phyloP scores from a whole-genome alignment of 306 rosid genomes.

The Sesbania bispinosa region DNA sequence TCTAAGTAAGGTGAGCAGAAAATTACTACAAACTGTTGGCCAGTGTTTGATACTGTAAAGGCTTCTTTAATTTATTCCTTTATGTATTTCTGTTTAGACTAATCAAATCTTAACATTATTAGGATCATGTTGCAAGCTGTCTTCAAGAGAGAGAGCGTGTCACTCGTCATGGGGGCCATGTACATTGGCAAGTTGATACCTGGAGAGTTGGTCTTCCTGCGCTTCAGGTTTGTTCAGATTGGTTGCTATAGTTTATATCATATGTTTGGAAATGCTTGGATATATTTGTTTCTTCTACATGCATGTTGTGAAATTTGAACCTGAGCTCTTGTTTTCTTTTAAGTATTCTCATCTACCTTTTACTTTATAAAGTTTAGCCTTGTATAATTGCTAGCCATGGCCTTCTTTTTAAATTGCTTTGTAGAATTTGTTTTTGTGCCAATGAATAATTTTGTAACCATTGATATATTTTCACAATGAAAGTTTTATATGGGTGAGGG shows the following conservation, averaged over 20 bases:
- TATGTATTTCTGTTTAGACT: neutral
- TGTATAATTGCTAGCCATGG: neutral
- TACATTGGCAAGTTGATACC: conserved; percentile 88
- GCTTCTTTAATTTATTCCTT: neutral
- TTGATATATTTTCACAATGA: neutral
- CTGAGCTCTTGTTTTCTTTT: neutral
- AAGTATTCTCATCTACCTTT: neutral
- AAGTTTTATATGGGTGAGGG: neutral
- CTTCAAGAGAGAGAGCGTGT: conserved; percentile 84
- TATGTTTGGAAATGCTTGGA: neutral
- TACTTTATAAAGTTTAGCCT: neutral
- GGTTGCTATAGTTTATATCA: conserved; percentile 1
- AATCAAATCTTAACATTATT: conserved; percentile 16
- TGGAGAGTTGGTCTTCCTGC: conserved; percentile 97
- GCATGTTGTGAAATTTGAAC: neutral
- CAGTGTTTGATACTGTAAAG: neutral
- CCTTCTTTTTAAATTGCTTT: neutral
- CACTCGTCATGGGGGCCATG: conserved; percentile 64
- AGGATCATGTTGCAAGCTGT: conserved; percentile 97
- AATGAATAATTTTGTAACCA: neutral
- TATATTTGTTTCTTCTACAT: conserved; percentile 16
- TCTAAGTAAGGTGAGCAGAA: conserved; percentile 64
- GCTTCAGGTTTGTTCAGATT: conserved; percentile 66
- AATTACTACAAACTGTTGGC: neutral
- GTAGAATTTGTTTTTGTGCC: neutral